phyloP scores from a whole-genome alignment of 2,329 filamentous ascomycete species.

The Thelonectria discophora region DNA sequence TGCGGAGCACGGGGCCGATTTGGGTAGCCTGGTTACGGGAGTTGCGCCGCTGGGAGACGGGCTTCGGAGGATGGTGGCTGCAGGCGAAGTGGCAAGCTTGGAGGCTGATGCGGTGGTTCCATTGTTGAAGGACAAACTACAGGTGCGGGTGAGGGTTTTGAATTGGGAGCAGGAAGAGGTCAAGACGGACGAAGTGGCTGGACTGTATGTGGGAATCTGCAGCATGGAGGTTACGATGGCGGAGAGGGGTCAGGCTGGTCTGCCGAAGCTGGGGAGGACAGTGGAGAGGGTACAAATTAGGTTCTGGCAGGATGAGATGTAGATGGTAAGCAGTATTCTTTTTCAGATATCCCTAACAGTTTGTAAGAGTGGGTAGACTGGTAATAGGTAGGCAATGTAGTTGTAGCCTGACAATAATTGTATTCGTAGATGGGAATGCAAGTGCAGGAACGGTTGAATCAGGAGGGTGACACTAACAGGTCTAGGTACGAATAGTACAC shows the following conservation, averaged over 20 bases:
- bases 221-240: constrained; percentile 44
- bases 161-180: constrained; percentile 40
- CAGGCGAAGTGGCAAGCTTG: constrained; percentile 50
- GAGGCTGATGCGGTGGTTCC: constrained; percentile 49
- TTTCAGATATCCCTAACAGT: background rate
- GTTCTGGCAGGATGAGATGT: constrained; percentile 17
- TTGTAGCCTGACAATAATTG: no score
- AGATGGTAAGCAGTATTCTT: background rate
- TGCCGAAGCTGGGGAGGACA: constrained; percentile 43
- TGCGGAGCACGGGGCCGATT: constrained; percentile 25
- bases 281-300: constrained; percentile 40
- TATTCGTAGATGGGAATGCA: no score
- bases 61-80: constrained; percentile 54
- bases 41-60: constrained; percentile 62
- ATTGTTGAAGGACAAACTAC: constrained; percentile 53
- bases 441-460: no score
- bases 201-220: constrained; percentile 44
- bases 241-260: constrained; percentile 30
- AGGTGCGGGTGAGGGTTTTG: constrained; percentile 42
- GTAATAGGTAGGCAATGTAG: no score
- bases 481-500: no score
- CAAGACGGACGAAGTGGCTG: constrained; percentile 39
- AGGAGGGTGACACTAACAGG: no score
- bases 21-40: constrained; percentile 50
- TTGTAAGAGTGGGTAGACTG: background rate